Evolutionary conservation across 2,329 filamentous ascomycete species (phyloP).

Genomic region (Aspergillus carbonarius): DNA sequence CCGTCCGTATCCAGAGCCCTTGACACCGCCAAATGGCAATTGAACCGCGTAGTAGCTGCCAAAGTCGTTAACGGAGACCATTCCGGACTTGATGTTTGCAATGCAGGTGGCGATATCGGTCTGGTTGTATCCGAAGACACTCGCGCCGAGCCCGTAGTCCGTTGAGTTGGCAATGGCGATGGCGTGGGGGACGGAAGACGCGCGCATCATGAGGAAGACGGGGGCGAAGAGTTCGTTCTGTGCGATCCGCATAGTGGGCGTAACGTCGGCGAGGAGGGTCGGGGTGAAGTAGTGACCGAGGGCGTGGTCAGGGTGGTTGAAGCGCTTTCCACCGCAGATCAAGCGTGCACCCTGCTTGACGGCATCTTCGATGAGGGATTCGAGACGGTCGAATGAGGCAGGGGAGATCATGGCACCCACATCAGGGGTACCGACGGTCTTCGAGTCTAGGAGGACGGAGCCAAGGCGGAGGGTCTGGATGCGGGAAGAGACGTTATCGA

Average conservation of each 20-base stretch:
- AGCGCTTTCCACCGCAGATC: constrained; percentile 73
- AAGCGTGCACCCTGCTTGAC: constrained; percentile 76
- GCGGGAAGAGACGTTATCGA: constrained; percentile 68
- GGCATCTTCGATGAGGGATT: constrained; percentile 73
- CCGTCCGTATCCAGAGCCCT: constrained; percentile 84
- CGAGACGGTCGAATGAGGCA: constrained; percentile 70
- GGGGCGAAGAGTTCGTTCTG: constrained; percentile 92
- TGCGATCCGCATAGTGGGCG: constrained; percentile 78
- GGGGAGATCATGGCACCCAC: constrained; percentile 88
- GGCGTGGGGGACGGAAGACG: constrained; percentile 63
- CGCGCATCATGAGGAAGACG: constrained; percentile 80
- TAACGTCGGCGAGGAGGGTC: constrained; percentile 88
- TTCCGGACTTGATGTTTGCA: constrained; percentile 71
- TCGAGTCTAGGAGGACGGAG: constrained; percentile 58
- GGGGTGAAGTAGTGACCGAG: constrained; percentile 88
- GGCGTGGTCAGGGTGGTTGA: constrained; percentile 69
- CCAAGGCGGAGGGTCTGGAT: constrained; percentile 75
- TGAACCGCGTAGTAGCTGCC: constrained; percentile 90
- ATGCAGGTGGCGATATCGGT: constrained; percentile 65
- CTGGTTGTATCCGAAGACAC: constrained; percentile 75
- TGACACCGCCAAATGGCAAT: constrained; percentile 88
- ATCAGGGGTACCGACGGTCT: constrained; percentile 52
- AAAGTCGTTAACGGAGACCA: constrained; percentile 96
- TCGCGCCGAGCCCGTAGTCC: constrained; percentile 80
- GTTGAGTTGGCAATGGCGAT: constrained; percentile 81